Evolutionary conservation across 345 rosid species (phyloP).

Genomic region (Populus simonii): DNA sequence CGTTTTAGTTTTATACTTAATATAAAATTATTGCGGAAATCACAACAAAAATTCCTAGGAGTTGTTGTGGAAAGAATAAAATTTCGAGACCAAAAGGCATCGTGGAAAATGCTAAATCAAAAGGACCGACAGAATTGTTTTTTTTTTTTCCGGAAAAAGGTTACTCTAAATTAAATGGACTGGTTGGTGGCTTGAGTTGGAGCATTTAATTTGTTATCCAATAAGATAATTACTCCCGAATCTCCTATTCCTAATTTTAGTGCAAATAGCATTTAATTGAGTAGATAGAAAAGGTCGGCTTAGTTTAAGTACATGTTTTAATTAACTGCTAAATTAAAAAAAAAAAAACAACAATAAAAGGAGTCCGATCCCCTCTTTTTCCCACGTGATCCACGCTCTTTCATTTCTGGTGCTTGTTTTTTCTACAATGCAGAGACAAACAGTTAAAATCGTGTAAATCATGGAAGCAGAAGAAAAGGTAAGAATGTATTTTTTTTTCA

Average conservation of each 20-base stretch:
- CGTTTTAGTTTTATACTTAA: no score
- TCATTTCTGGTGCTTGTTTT: not conserved
- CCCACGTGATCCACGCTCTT: not conserved
- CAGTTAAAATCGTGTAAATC: not conserved
- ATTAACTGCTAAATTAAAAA: no score
- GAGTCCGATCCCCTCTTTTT: not conserved
- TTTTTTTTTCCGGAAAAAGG: not conserved
- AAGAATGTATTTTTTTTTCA: no score
- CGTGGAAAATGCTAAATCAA: not conserved
- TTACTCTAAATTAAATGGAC: not conserved
- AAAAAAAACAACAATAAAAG: no score
- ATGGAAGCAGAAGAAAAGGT: not conserved
- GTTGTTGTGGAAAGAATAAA: not conserved
- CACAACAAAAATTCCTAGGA: not conserved
- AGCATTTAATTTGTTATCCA: not conserved
- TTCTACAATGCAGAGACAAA: not conserved
- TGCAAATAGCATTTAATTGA: not conserved
- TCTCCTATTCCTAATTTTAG: not conserved
- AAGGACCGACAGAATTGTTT: not conserved
- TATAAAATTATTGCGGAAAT: not conserved
- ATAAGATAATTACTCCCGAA: not conserved
- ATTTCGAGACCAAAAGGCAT: no score
- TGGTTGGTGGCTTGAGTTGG: not conserved
- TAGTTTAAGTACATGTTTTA: not conserved
- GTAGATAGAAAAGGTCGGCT: not conserved